Evolutionary conservation across 2,329 filamentous ascomycete species (phyloP).

Genomic region (Pyrenophora graminea): DNA sequence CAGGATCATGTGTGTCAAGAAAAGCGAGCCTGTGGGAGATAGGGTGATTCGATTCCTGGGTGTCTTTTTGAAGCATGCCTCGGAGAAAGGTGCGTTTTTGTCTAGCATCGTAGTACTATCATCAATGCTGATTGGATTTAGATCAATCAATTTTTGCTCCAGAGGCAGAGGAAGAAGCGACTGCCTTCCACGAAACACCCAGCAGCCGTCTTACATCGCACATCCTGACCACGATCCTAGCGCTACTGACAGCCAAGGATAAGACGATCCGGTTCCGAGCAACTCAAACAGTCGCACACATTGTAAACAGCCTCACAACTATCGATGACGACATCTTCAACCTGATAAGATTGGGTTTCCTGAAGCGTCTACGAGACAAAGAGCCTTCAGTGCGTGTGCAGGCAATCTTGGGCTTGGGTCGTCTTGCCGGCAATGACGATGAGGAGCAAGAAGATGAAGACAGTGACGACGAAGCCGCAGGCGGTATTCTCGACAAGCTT

Average conservation of each 20-base stretch:
- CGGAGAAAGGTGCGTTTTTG: constrained; percentile 57
- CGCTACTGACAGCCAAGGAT: constrained; percentile 83
- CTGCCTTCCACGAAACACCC: constrained; percentile 78
- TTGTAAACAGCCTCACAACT: constrained; percentile 88
- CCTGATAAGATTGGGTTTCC: constrained; percentile 74
- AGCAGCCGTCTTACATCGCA: constrained; percentile 76
- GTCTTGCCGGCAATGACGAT: constrained; percentile 72
- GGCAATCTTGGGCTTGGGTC: constrained; percentile 85
- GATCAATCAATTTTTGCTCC: constrained; percentile 40
- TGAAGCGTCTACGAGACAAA: constrained; percentile 90
- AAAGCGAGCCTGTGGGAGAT: constrained; percentile 86
- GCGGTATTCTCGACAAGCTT: constrained; percentile 78
- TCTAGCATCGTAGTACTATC: not conserved
- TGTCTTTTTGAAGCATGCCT: constrained; percentile 76
- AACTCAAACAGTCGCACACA: constrained; percentile 86
- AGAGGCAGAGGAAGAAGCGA: constrained; percentile 63
- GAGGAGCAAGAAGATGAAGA: constrained; percentile 66
- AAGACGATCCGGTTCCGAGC: constrained; percentile 89
- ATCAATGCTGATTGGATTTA: constrained; percentile 18
- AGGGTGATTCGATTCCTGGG: constrained; percentile 83
- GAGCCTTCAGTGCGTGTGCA: constrained; percentile 91
- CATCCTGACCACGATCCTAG: constrained; percentile 73
- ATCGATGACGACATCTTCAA: constrained; percentile 93
- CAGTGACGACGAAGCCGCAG: constrained; percentile 67
- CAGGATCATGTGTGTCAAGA: constrained; percentile 83